These are phyloP conservation scores for Naematelia encephala DNA, from an alignment of 768 basidiomycete species.

Conservation along the genomic window DNA sequence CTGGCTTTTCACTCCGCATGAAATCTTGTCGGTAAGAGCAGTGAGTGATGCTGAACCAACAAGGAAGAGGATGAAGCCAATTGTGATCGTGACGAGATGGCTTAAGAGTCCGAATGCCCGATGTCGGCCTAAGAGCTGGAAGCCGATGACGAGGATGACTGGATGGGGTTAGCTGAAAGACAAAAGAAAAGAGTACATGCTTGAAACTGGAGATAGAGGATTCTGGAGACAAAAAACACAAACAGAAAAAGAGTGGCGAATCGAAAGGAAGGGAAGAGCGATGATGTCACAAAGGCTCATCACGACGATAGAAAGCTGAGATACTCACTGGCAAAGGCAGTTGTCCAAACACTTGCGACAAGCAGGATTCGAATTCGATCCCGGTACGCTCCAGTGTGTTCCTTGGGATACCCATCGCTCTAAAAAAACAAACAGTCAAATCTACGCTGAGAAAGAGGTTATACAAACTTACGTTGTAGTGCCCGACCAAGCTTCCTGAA, in stretches of 20 bases:
- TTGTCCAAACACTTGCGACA: slow-evolving; percentile 43
- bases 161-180: neutral
- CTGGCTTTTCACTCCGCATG: slow-evolving; percentile 37
- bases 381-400: slow-evolving; percentile 37
- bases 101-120: slow-evolving; percentile 47
- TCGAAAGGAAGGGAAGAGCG: no score
- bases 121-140: slow-evolving; percentile 33
- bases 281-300: no score
- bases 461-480: slow-evolving; percentile 21
- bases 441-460: neutral
- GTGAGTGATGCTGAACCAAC: slow-evolving; percentile 49
- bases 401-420: slow-evolving; percentile 33
- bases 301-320: neutral
- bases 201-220: no score
- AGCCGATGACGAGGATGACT: slow-evolving; percentile 48
- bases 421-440: slow-evolving; percentile 3
- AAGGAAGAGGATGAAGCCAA: slow-evolving; percentile 51
- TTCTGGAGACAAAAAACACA: no score
- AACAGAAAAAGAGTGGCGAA: no score
- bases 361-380: slow-evolving; percentile 50
- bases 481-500: slow-evolving; percentile 33
- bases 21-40: slow-evolving; percentile 43
- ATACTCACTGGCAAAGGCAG: slow-evolving; percentile 38
- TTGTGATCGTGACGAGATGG: slow-evolving; percentile 43
- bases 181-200: neutral